Conservation (phyloP, 352 stramenopile species). For the Phytophthora megakarya region DNA sequence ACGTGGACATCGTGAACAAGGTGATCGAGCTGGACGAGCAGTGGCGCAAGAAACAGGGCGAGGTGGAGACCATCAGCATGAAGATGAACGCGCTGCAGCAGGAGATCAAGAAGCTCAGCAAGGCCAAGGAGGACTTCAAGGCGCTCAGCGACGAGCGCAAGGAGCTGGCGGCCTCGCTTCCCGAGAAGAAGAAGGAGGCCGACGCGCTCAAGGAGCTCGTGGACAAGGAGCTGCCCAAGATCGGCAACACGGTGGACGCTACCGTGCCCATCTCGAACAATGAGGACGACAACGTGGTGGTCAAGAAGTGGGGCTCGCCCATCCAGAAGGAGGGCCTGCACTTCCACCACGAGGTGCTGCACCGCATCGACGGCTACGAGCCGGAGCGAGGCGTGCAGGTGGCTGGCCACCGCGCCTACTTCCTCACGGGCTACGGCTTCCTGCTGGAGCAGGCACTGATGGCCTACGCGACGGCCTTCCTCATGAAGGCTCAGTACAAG, state of each 20-base stretch:
- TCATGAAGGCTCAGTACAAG: constrained; percentile 95
- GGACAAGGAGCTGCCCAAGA: constrained; percentile 85
- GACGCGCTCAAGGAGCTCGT: constrained; percentile 77
- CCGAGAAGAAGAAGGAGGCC: constrained; percentile 80
- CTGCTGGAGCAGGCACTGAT: constrained; percentile 99
- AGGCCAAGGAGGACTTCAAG: constrained; percentile 89
- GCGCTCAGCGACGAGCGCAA: constrained; percentile 83
- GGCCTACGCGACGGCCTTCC: constrained; percentile 98
- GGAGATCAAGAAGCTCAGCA: constrained; percentile 89
- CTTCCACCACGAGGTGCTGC: constrained; percentile 96
- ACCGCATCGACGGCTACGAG: constrained; percentile 99
- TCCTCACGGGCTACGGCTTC: constrained; percentile 98
- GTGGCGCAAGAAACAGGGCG: constrained; percentile 87
- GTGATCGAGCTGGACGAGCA: constrained; percentile 94
- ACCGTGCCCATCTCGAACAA: constrained; percentile 96
- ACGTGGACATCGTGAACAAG: constrained; percentile 94
- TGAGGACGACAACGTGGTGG: constrained; percentile 96
- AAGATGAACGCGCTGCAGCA: constrained; percentile 85
- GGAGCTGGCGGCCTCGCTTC: constrained; percentile 63
- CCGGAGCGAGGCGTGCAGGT: constrained; percentile 95
- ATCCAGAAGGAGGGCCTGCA: constrained; percentile 85
- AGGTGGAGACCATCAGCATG: constrained; percentile 87
- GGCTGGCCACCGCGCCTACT: constrained; percentile 98
- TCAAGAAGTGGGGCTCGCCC: constrained; percentile 80
- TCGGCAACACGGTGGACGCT: constrained; percentile 98